Evolutionary conservation across 2,329 filamentous ascomycete genomes (phyloP), one percentile per base, ranked within the genome.

Genomic region (Penicillium sp.): DNA sequence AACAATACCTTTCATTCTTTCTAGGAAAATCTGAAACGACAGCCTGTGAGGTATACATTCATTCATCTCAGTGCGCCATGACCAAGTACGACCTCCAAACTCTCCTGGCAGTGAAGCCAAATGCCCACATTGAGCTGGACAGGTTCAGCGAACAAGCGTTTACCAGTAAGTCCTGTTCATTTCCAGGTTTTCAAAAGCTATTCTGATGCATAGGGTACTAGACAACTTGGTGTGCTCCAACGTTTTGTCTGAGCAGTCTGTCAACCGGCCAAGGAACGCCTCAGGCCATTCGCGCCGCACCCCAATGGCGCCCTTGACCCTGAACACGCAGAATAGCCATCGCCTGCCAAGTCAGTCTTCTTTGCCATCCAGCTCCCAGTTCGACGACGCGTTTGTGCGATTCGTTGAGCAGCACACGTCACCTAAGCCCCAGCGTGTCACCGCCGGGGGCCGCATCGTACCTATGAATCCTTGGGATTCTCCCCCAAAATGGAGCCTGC

Each of bases 361-460:
- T 7, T 67, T 72, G 31, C 70, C 72, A 26, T 66, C 64, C 44
- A 65, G 69, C 11, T 71, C 74, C 15, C 74, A 79, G 53, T 71
- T 68, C 38, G 74, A 82, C 52, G 70, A 73, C 51, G 81, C 81
- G 0, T 83, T 83, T 68, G 76, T 73, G 35, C 73, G 73, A 44
- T 83, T 83, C 60, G 71, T 83, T 8, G 79, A 79, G 67, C 74
- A 80, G 56, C 80, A 83, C 62, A 74, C 79, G 7, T 82, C 81
- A 41, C 80, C 81, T n/a, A 80, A 76, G 38, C 78, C 82, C 61
- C 78, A 83, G 56, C 78, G 81, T 56, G 81, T 83, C 53, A 83
- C 81, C 45, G 80, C 81, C 60, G 80, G 80, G 23, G 81, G 81
- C 8, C 76, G 76, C 46, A 82, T 83, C 30, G 79, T 83, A 41